Evolutionary conservation across 257 asterid genomes (phyloP), one percentile per base, ranked within the genome.

Genomic region (Coffea canephora): DNA sequence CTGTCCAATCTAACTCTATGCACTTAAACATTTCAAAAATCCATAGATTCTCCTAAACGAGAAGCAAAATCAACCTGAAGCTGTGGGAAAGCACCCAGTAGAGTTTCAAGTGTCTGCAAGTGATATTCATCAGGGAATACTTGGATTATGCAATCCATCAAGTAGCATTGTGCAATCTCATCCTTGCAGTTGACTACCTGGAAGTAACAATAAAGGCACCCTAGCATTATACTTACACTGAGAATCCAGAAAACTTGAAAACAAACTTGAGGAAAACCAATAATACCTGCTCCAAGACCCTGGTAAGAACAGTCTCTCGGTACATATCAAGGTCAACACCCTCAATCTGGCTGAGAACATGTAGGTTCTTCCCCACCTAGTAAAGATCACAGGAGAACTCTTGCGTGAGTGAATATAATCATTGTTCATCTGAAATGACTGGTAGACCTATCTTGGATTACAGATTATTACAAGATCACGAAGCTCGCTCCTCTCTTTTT

Each of bases 141-240:
- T 94, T 96, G 99, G 84, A 96, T 96, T 74, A 96, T 88, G 88
- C 99, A 96, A 88, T 96, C 99, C 98, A 94, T 96, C 91, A 96
- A 86, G 86, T 96, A 96, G 84, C 84, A 91, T 77, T 96, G 99
- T 4, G 99, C 98, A 75, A 96, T 87, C 87, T 94, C 98, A 83
- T 96, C 99, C 89, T 96, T 96, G 88, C 99, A 96, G 84, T 96
- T 96, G 83, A 96, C 98, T 76, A 96, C 96, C 99, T 96, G 82
- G 5, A 74, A 80, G 71, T 67, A 85, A 82, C 39, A 73, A 71
- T 74, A 21, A 11, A 77, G 62, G 39, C 46, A 19, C 43, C 36
- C 76, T 70, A 74, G 66, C 62, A 78, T 66, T 74, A 46, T 67
- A 69, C 50, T 52, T 27, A 25, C 54, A 52, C 15, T 66, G n/a